Base-by-base conservation (phyloP, 2,329 filamentous ascomycete species). In the Colletotrichum siamense region DNA sequence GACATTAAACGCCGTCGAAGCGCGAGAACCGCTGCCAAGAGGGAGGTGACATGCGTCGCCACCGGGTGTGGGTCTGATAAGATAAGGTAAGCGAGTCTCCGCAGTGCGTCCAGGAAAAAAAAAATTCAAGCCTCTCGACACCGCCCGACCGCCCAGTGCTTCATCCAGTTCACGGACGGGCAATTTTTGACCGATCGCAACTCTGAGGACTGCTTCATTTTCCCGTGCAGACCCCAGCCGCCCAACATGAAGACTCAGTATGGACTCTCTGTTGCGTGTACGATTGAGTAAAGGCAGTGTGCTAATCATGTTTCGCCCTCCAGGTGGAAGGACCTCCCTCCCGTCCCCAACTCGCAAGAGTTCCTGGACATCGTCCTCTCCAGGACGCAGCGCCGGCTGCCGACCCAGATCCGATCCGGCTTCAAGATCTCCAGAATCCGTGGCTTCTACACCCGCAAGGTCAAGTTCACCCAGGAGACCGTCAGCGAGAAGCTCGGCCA, bases 351-450 rank as follows among this genome's bases (percentile, higher is more conserved):
- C 82, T 94, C 94, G 85, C 94, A 98, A 89, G 97, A 99, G 87
- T 99, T 99, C 83, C 91, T 99, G 81, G 97, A 99, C 87, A 98
- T 99, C 85, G 96, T 99, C 79, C 91, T 99, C 82, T 98, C 95
- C 83, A 91, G 97, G 81, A 98, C 96, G 6, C 96, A 99, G 90
- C 92, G 96, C 83, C 94, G 96, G 78, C 90, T 99, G 79, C 97
- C 97, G 16, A 99, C 96, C 65, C 96, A 98, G 89, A 99, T 99
- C 84, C 93, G 97, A 82, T 92, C 96, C 55, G 97, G 97, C 76
- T 99, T 99, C 90, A 94, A 97, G 87, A 98, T 98, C 84, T 94
- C 91, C 82, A 92, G 95, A 90, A 98, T 98, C 39, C 65, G 75
- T 34, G 75, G 75, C 52, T 77, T 77, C 39, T 77, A 77, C 72